Evolutionary conservation across 768 basidiomycete species (phyloP).

Genomic region (Amanita pallidorosea): DNA sequence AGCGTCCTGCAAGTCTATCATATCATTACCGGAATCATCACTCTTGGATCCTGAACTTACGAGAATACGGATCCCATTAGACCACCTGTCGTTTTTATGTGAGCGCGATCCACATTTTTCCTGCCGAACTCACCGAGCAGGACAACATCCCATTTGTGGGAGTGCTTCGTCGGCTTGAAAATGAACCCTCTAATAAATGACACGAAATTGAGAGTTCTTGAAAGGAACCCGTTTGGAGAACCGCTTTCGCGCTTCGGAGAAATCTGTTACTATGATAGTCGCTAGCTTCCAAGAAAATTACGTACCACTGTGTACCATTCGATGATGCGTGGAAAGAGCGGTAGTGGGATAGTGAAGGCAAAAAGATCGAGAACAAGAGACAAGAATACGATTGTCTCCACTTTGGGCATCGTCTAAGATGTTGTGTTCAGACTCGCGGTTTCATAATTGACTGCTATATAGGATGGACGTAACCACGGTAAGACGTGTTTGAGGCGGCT

Average conservation of each 20-base stretch:
- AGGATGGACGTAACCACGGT: neutral
- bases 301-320: conserved; percentile 79
- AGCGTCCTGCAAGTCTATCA: conserved; percentile 40
- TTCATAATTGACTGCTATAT: neutral
- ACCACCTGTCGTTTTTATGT: conserved; percentile 39
- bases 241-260: conserved; percentile 57
- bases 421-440: neutral
- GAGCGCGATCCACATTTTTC: neutral
- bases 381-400: conserved; percentile 80
- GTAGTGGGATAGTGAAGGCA: conserved; percentile 93
- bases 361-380: conserved; percentile 84
- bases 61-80: conserved; percentile 93
- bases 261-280: conserved; percentile 1
- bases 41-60: conserved; percentile 38
- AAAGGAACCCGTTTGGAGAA: conserved; percentile 60
- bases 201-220: conserved; percentile 56
- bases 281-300: conserved; percentile 4
- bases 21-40: neutral
- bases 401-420: conserved; percentile 37
- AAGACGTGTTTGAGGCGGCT: neutral
- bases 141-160: conserved; percentile 87
- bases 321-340: conserved; percentile 94
- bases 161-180: conserved; percentile 46
- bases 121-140: conserved; percentile 54
- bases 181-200: conserved; percentile 57